Percentiles rank a stretch among this genome's conserved stretches.
phyloP scores from a whole-genome alignment of 768 basidiomycete genomes.

The Lactarius evosmus region DNA sequence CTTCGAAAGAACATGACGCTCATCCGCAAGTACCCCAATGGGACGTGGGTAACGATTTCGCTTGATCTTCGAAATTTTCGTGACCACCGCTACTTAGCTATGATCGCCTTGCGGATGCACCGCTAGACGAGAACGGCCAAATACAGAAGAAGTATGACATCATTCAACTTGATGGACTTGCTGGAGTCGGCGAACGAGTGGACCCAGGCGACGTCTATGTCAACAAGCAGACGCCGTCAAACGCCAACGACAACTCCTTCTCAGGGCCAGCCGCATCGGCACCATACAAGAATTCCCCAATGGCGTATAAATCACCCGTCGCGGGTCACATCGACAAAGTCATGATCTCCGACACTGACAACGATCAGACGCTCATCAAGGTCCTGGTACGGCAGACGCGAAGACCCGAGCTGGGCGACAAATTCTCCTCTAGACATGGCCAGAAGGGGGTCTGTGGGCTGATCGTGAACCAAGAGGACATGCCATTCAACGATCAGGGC shows the following conservation, averaged over 20 bases:
- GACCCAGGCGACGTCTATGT: constrained; percentile 92
- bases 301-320: constrained; percentile 92
- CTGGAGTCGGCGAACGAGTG: constrained; percentile 91
- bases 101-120: constrained; percentile 93
- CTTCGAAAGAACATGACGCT: constrained; percentile 93
- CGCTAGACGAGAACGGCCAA: constrained; percentile 76
- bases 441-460: constrained; percentile 99
- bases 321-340: constrained; percentile 97
- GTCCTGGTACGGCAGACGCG: constrained; percentile 96
- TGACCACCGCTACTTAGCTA: constrained; percentile 47
- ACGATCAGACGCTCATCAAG: constrained; percentile 95
- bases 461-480: constrained; percentile 98
- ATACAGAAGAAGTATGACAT: constrained; percentile 84
- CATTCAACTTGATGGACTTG: constrained; percentile 89
- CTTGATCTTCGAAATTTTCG: background rate
- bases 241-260: constrained; percentile 89
- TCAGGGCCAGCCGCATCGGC: constrained; percentile 79
- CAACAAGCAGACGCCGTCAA: constrained; percentile 94
- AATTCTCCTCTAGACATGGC: constrained; percentile 96
- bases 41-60: constrained; percentile 65
- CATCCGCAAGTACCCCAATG: constrained; percentile 94
- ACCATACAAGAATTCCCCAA: constrained; percentile 87
- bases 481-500: constrained; percentile 99
- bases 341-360: constrained; percentile 94
- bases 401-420: constrained; percentile 95